Evolutionary conservation across 2,329 filamentous ascomycete genomes (phyloP).

Genomic region (Teratosphaeria gauchensis): DNA sequence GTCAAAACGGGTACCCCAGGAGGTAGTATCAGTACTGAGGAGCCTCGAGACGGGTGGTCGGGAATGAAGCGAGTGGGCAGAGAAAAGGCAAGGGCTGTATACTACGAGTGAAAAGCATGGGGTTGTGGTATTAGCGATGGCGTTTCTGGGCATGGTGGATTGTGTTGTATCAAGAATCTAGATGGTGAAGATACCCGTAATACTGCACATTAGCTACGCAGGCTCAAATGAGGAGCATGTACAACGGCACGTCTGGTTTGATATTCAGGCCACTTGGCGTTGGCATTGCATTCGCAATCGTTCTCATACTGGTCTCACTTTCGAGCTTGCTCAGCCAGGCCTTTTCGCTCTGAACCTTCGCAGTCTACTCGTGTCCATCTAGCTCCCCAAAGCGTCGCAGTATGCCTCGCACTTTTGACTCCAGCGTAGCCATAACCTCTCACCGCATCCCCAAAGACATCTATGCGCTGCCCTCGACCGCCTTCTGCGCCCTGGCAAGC

Average conservation of each 20-base stretch:
- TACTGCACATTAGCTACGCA: background rate
- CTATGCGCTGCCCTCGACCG: conserved; percentile 11
- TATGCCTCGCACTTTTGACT: background rate
- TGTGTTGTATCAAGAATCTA: background rate
- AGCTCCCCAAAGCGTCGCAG: background rate
- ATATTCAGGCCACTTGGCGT: background rate
- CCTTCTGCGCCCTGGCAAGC: conserved; percentile 14
- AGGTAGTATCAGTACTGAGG: background rate
- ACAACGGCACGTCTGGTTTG: background rate
- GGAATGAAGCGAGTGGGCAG: background rate
- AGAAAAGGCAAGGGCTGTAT: background rate
- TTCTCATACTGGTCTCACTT: background rate
- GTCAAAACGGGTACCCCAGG: background rate
- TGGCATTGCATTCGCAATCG: background rate
- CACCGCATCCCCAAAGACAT: background rate
- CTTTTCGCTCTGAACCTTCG: background rate
- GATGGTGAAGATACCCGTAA: background rate
- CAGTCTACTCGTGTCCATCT: background rate
- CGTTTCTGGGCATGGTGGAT: background rate
- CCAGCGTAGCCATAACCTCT: too few species aligned
- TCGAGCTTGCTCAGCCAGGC: background rate
- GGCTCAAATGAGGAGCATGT: background rate
- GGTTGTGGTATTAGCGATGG: background rate
- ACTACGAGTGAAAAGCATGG: background rate
- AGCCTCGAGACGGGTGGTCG: background rate